Base-by-base conservation (phyloP, 2,329 filamentous ascomycete species). In the Fusarium aywerte region DNA sequence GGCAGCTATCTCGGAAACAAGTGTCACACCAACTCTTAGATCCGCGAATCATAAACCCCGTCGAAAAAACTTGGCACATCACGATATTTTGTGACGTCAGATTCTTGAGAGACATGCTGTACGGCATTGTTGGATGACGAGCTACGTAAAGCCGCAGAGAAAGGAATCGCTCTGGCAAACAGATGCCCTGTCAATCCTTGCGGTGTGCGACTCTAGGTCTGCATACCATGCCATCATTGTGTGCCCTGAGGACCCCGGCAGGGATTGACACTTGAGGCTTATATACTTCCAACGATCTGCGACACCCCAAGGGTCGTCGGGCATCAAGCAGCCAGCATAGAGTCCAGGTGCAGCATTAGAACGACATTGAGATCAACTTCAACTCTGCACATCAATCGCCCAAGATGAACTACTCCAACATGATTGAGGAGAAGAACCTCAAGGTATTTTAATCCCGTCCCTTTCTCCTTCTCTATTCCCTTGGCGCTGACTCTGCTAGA, bases 361-460 rank as follows among this genome's bases (percentile, higher is more conserved):
- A 44, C 40, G 21, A 20, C 21, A 16, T 27, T 25, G 23, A 9
- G 23, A 23, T 47, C 33, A 43, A 25, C 38, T 8, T 35, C 12
- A 21, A 3, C 6, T 15, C 16, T 16, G 7, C 21, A 45, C 47
- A 53, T 35, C 12, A 29, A 20, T 23, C 8, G 21, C 7, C 40
- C 55, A 58, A 31, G 4, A 72, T 72, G 70, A 72, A 72, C 7
- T 65, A 67, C 58, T 43, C 69, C 2, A 72, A 70, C 1, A 69
- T 72, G 69, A 72, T 72, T 51, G 69, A 72, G 65, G 70, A 72
- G 52, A 70, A 72, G 13, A 62, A 67, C 65, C 70, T 72, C 65
- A 72, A 72, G 33, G 58, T 61, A 51, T 2, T 1, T 18, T 2
- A 1, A 3, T 4, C 8, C n/a, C 7, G 13, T 35, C 15, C 8